phyloP scores from a whole-genome alignment of 768 basidiomycete species.

The Psilocybe tampanensis region DNA sequence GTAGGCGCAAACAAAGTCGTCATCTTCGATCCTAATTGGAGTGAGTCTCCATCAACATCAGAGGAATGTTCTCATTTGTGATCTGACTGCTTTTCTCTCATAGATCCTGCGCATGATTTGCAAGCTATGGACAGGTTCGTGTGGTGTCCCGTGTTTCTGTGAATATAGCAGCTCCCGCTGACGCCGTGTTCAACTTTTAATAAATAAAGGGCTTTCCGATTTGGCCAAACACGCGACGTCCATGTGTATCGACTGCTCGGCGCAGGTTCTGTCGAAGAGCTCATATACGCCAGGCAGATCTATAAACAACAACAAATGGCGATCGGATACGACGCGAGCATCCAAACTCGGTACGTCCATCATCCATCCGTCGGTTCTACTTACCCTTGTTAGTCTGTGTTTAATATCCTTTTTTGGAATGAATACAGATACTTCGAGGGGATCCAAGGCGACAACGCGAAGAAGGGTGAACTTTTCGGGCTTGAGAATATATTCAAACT shows the following conservation, averaged over 20 bases:
- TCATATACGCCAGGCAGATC: conserved; percentile 87
- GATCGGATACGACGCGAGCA: conserved; percentile 83
- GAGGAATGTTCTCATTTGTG: no score
- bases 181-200: background rate
- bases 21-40: conserved; percentile 96
- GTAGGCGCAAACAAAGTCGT: conserved; percentile 90
- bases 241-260: conserved; percentile 82
- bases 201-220: conserved; percentile 64
- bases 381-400: background rate
- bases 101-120: conserved; percentile 94
- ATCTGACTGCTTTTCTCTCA: no score
- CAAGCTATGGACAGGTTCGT: conserved; percentile 81
- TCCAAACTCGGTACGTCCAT: conserved; percentile 67
- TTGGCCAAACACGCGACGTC: conserved; percentile 87
- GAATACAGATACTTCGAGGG: conserved; percentile 74
- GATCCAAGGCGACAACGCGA: conserved; percentile 73
- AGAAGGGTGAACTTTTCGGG: conserved; percentile 85
- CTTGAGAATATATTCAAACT: conserved; percentile 84
- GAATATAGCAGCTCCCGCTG: background rate
- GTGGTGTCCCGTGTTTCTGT: background rate
- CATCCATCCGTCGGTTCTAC: background rate
- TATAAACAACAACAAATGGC: conserved; percentile 95
- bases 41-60: no score
- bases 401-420: background rate
- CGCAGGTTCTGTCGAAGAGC: conserved; percentile 85